Percentiles rank a stretch among this genome's conserved stretches.
phyloP scores from a whole-genome alignment of 345 rosid genomes.

The Salix udensis region DNA sequence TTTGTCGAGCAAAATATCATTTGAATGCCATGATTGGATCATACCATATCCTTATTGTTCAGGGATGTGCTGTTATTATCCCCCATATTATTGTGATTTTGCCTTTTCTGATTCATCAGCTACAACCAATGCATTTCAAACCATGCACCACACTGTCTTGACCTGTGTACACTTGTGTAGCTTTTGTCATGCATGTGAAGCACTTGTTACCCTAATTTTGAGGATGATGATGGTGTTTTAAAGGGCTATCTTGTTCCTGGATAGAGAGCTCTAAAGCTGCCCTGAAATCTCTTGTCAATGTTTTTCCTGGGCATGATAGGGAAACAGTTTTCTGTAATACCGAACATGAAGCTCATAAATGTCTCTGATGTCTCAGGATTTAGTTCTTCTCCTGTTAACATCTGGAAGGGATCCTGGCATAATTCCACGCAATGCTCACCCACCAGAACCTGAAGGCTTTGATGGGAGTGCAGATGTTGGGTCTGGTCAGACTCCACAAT shows the following conservation, averaged over 20 bases:
- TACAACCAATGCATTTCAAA: not conserved
- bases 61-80: not conserved
- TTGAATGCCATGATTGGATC: not conserved
- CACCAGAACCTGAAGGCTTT: slow-evolving; percentile 36
- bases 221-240: not conserved
- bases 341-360: slow-evolving; percentile 4
- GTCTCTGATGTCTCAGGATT: slow-evolving; percentile 20
- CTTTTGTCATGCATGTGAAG: not conserved
- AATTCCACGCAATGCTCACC: slow-evolving; percentile 33
- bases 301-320: not conserved
- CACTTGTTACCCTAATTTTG: not conserved
- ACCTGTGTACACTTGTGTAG: not conserved
- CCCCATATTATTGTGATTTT: not conserved
- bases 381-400: slow-evolving; percentile 31
- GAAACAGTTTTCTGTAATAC: not conserved
- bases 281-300: not conserved
- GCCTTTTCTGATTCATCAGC: not conserved
- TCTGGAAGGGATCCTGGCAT: slow-evolving; percentile 40
- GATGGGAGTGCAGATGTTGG: slow-evolving; percentile 30
- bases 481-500: slow-evolving; percentile 32
- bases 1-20: not conserved
- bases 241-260: not conserved
- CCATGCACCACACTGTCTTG: not conserved
- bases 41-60: not conserved
- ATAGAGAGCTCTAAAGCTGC: not conserved